Evolutionary conservation across 306 rosid species (phyloP), one percentile per base, ranked within the genome.

Genomic region (Castanospermum australe): DNA sequence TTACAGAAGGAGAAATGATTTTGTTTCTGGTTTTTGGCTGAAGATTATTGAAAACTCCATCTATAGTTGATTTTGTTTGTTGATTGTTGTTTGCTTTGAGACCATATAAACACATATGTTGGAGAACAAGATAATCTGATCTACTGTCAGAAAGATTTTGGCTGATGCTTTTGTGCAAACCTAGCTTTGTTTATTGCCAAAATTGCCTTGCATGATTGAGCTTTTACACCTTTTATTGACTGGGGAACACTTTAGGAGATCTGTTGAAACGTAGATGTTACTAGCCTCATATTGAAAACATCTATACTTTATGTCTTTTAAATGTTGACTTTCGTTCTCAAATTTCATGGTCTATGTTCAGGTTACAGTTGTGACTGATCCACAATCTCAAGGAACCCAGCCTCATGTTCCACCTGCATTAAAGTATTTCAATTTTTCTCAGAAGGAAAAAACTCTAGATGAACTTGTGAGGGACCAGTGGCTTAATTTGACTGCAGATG

Each of bases 401-500:
- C 50, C 33, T 30, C 59, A 41, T 39, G 81, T 84, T 66, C 94
- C 97, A 55, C 7, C 86, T 69, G 88, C 92, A 24, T 71, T 92
- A 70, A 94, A 83, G 75, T 73, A 71, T 83, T 92, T 94, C 81
- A 64, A 87, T 21, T 45, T 87, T 33, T 78, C 93, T 78, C 90
- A 87, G 61, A 94, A 92, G 86, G 92, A 90, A 65, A 90, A 88
- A 78, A 79, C 98, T 68, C 84, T 94, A 55, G 36, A 83, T 47
- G 96, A 92, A 73, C 93, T 94, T 64, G 91, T 84, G 36, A 84
- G 30, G 78, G 98, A 94, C 67, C 88, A 67, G 54, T 94, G 98
- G 98, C 94, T 94, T 74, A 54, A 61, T 66, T 28, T 69, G 61
- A 88, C 96, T 11, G 12, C 89, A 56, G 92, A 92, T 75, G 92